Conservation (phyloP, 495 filamentous ascomycete species). For the Lichina pygmaea region DNA sequence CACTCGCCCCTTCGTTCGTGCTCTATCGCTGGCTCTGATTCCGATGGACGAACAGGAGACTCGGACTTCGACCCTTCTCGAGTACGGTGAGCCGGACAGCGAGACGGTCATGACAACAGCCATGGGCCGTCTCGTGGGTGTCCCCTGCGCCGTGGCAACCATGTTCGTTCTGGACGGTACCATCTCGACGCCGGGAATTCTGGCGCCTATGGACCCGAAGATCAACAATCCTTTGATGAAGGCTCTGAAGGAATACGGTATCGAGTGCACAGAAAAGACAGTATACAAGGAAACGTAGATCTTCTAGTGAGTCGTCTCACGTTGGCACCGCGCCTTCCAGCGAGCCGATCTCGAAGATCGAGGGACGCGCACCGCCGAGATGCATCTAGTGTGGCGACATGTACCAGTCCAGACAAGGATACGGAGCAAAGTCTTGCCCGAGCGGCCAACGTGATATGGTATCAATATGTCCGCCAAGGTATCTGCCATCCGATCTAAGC, state of each 20-base stretch:
- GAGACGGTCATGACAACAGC: slow-evolving; percentile 33
- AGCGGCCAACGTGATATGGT: no score
- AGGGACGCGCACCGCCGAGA: no score
- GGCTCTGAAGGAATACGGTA: slow-evolving; percentile 17
- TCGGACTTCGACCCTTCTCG: slow-evolving; percentile 52
- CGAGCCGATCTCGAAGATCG: no score
- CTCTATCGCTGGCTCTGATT: no score
- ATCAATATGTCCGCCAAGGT: no score
- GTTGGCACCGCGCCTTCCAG: no score
- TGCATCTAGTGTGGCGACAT: no score
- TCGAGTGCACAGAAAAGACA: slow-evolving; percentile 14
- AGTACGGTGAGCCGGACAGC: slow-evolving; percentile 49
- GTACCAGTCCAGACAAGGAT: no score
- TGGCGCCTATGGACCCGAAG: slow-evolving; percentile 55
- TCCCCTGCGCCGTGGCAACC: slow-evolving; percentile 27
- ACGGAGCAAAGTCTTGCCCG: no score
- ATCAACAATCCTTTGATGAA: slow-evolving; percentile 32
- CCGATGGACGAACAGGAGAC: slow-evolving; percentile 24
- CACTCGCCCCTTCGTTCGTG: no score
- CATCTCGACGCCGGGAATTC: slow-evolving; percentile 46
- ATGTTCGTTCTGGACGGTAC: slow-evolving; percentile 67
- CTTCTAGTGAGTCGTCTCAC: no score
- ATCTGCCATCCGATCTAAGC: no score
- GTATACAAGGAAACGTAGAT: neutral
- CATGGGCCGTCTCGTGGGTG: slow-evolving; percentile 47